A percentile compares a stretch with the other conserved stretches of the same genome.
Evolutionary conservation across 352 stramenopile species (phyloP).

Genomic region (Hyaloperonospora brassicae): DNA sequence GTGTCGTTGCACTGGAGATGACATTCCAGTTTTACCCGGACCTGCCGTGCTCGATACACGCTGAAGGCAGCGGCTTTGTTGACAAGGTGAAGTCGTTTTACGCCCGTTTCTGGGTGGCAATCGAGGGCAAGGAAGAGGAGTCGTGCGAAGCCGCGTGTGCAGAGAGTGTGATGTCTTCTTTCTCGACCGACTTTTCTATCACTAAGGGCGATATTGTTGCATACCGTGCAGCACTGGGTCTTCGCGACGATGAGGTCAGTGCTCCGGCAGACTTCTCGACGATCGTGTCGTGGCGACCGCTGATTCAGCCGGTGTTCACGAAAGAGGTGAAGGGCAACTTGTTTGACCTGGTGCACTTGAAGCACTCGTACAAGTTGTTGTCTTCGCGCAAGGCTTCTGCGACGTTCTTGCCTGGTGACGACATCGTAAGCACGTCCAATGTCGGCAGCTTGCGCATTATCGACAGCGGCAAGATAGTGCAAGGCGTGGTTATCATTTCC

Average conservation of each 20-base stretch:
- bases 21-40: slow-evolving; percentile 45
- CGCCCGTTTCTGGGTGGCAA: slow-evolving; percentile 64
- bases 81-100: slow-evolving; percentile 72
- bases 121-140: slow-evolving; percentile 45
- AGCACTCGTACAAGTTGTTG: slow-evolving; percentile 78
- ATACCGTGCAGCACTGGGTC: slow-evolving; percentile 53
- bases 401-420: slow-evolving; percentile 53
- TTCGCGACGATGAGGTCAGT: slow-evolving; percentile 22
- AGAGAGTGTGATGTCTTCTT: slow-evolving; percentile 51
- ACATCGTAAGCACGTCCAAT: slow-evolving; percentile 62
- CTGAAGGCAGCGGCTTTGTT: slow-evolving; percentile 33
- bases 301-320: slow-evolving; percentile 81
- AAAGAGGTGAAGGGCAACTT: slow-evolving; percentile 77
- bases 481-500: slow-evolving; percentile 60
- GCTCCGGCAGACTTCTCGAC: slow-evolving; percentile 71
- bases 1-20: slow-evolving; percentile 45
- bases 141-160: slow-evolving; percentile 51
- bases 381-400: slow-evolving; percentile 24
- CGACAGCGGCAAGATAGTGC: slow-evolving; percentile 72
- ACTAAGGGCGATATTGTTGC: slow-evolving; percentile 42
- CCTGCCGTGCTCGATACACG: slow-evolving; percentile 43
- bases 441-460: slow-evolving; percentile 72
- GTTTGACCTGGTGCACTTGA: slow-evolving; percentile 76
- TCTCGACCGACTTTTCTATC: slow-evolving; percentile 57
- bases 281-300: slow-evolving; percentile 67